Base-by-base conservation (phyloP, 371 early-diverging fungal species). In the Choanephora cucurbitarum region DNA sequence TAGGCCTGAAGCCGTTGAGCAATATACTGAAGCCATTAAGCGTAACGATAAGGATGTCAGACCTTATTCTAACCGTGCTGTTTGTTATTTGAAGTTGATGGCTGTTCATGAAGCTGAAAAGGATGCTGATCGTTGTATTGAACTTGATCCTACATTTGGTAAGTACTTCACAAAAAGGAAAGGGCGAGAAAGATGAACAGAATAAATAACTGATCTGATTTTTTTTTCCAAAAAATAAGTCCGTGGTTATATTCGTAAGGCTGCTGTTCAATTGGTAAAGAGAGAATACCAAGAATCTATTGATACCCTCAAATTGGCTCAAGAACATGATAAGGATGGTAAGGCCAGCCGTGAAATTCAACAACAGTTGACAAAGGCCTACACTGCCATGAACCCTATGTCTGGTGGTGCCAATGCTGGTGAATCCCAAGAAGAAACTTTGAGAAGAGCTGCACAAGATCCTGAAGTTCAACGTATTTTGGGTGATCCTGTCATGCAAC, bases 231-330 rank as follows among this genome's bases (percentile, higher is more conserved):
- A n/a, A n/a, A n/a, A n/a, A n/a, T n/a, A n/a, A 80, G 86, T 90
- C 57, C 96, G 97, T 83, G 98, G 94, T 39, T 97, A 99, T 72
- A 86, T 95, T 52, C 94, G 99, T 70, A 97, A 96, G 83, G 97
- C 97, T 41, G 90, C 91, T n/a, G 86, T 95, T 58, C 86, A 91
- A 66, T 87, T 89, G 69, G 77, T 89, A 51, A 94, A 90, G 85
- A 88, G 87, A 69, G 97, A 98, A 50, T 95, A 86, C 64, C 77
- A 82, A 32, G 90, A 94, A 69, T 78, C 87, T 15, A 75, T 97
- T 43, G 93, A 93, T 57, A 88, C 88, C n/a, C 88, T 90, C 71
- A 80, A 88, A 54, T 66, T 74, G 57, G 98, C 95, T 45, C 83
- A 84, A 72, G 71, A 76, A 41, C 84, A 84, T 47, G 97, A 97